A percentile compares a stretch with the other conserved stretches of the same genome.
These are phyloP conservation scores for Salvia rosmarinus DNA, from an alignment of 257 asterid genomes.

Conservation along the genomic window DNA sequence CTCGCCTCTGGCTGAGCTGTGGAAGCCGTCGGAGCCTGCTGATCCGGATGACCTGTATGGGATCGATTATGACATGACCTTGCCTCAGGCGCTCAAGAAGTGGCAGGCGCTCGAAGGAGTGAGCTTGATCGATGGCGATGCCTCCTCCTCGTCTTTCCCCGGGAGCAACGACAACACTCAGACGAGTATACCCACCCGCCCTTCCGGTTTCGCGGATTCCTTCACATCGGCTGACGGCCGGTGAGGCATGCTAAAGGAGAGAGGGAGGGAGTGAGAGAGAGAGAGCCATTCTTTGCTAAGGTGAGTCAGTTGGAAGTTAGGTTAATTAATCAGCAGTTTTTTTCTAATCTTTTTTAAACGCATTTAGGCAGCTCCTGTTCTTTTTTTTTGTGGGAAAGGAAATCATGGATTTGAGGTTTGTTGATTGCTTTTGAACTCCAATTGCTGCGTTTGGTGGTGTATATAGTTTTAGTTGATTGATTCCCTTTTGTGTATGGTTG, in stretches of 20 bases:
- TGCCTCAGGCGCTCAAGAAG: constrained; percentile 83
- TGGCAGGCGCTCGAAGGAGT: constrained; percentile 86
- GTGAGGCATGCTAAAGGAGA: constrained; percentile 29
- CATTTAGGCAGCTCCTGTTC: constrained; percentile 24
- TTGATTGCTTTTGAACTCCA: constrained; percentile 26
- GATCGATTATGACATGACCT: constrained; percentile 72
- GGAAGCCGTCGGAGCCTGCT: constrained; percentile 78
- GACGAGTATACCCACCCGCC: constrained; percentile 74
- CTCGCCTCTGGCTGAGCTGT: constrained; percentile 75
- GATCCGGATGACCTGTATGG: constrained; percentile 74
- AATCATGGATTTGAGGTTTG: constrained; percentile 30
- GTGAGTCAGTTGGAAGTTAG: constrained; percentile 31
- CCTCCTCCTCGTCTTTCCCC: constrained; percentile 42
- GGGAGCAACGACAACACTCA: constrained; percentile 75
- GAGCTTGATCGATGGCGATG: constrained; percentile 59
- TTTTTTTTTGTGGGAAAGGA: constrained; percentile 13
- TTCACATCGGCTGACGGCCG: constrained; percentile 75
- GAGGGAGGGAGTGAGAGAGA: too few species aligned
- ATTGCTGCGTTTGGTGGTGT: neutral
- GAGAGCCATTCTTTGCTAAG: constrained; percentile 16
- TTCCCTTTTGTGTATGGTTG: neutral
- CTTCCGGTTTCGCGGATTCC: constrained; percentile 78
- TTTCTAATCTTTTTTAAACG: constrained; percentile 9
- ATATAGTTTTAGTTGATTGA: neutral
- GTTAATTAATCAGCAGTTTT: constrained; percentile 25